phyloP scores from a whole-genome alignment of 2,329 filamentous ascomycete species.

The Parascedosporium putredinis region DNA sequence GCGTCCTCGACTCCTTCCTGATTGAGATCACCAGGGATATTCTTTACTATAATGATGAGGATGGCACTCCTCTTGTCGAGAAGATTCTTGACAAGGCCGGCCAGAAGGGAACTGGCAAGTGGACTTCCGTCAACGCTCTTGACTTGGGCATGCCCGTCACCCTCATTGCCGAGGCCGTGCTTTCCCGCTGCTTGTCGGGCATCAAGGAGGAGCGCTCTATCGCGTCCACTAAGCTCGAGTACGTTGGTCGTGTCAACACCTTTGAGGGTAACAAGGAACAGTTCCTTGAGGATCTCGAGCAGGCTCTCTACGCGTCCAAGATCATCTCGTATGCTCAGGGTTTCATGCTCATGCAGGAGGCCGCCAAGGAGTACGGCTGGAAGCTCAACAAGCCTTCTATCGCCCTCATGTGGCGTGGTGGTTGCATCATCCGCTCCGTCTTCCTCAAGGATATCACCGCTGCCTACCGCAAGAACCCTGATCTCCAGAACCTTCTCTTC shows the following conservation, averaged over 20 bases:
- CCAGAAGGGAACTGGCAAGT: constrained; percentile 99
- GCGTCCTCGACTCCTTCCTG: constrained; percentile 96
- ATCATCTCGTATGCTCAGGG: constrained; percentile 99
- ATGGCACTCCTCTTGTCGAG: constrained; percentile 83
- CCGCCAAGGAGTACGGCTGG: constrained; percentile 91
- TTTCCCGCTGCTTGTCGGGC: constrained; percentile 84
- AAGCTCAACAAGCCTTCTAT: constrained; percentile 99
- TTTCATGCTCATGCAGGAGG: constrained; percentile 99
- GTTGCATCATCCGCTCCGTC: constrained; percentile 98
- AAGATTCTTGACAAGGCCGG: constrained; percentile 98
- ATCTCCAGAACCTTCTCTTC: constrained; percentile 96
- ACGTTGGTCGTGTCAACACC: constrained; percentile 57
- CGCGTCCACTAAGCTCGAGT: constrained; percentile 68
- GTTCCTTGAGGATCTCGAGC: constrained; percentile 95
- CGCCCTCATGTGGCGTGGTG: constrained; percentile 99
- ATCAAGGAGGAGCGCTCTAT: constrained; percentile 87
- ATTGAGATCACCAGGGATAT: constrained; percentile 99
- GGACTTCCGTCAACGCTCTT: constrained; percentile 98
- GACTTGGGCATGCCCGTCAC: constrained; percentile 98
- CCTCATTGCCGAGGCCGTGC: constrained; percentile 92
- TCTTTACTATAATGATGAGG: constrained; percentile 96
- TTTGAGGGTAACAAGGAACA: constrained; percentile 87
- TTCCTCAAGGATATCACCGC: constrained; percentile 99
- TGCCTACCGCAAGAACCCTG: constrained; percentile 87
- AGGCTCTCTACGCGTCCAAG: constrained; percentile 98